Evolutionary conservation across 768 basidiomycete species (phyloP).

Genomic region (Hydnomerulius pinastri): DNA sequence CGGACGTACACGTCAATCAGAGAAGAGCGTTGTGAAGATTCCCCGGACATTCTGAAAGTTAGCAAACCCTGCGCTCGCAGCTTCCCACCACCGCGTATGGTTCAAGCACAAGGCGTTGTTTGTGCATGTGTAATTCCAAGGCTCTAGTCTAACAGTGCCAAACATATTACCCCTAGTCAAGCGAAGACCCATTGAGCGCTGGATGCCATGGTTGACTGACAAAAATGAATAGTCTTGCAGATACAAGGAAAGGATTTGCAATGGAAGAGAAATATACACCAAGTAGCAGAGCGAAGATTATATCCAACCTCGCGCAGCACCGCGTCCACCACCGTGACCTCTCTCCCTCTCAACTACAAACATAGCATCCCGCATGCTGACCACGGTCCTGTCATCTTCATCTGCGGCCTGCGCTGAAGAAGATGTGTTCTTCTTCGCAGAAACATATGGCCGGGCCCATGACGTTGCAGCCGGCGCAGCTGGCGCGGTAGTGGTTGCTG

Average conservation of each 20-base stretch:
- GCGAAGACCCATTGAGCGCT: no score
- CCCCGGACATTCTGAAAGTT: conserved; percentile 38
- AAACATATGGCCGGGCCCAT: conserved; percentile 68
- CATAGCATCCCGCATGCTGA: conserved; percentile 81
- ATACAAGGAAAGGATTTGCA: not conserved
- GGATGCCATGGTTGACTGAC: no score
- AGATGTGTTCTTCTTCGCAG: conserved; percentile 46
- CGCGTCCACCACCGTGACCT: conserved; percentile 81
- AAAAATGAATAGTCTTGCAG: no score
- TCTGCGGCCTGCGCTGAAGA: conserved; percentile 42
- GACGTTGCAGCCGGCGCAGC: conserved; percentile 34
- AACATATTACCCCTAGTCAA: conserved; percentile 5
- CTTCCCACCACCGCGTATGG: conserved; percentile 6
- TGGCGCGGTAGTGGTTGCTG: conserved; percentile 35
- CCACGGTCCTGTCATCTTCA: conserved; percentile 56
- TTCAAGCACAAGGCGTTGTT: conserved; percentile 15
- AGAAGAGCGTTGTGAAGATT: conserved; percentile 62
- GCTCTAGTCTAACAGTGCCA: conserved; percentile 25
- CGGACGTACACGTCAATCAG: conserved; percentile 63
- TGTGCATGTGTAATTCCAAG: conserved; percentile 22
- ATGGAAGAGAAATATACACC: not conserved
- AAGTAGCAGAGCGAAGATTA: conserved; percentile 20
- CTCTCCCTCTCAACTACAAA: conserved; percentile 84
- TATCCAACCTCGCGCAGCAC: conserved; percentile 71
- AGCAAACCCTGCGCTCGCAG: not conserved